phyloP scores from a whole-genome alignment of 768 basidiomycete genomes.

The Termitomyces sp. region DNA sequence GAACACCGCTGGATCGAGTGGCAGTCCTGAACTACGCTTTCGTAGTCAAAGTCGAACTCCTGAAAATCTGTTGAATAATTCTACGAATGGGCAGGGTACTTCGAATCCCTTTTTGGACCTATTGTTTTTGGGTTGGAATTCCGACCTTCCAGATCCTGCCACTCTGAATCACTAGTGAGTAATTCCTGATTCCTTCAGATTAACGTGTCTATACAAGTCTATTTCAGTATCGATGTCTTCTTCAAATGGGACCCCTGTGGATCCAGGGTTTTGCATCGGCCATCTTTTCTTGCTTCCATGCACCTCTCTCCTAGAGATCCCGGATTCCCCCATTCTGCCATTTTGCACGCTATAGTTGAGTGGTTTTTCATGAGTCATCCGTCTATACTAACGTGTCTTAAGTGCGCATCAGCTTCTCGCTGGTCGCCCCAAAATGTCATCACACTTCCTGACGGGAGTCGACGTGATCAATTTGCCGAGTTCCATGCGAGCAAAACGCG shows the following conservation, averaged over 20 bases:
- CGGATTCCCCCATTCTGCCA: slow-evolving; percentile 83
- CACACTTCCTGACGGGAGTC: slow-evolving; percentile 67
- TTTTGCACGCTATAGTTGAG: slow-evolving; percentile 86
- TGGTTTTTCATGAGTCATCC: neutral
- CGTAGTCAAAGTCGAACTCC: slow-evolving; percentile 50
- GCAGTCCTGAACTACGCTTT: slow-evolving; percentile 33
- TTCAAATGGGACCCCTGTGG: slow-evolving; percentile 88
- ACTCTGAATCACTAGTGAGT: slow-evolving; percentile 74
- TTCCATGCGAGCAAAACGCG: slow-evolving; percentile 86
- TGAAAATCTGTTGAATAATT: slow-evolving; percentile 32
- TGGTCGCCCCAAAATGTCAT: slow-evolving; percentile 73
- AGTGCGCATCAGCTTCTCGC: slow-evolving; percentile 83
- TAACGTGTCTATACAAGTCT: slow-evolving; percentile 4
- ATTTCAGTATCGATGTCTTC: slow-evolving; percentile 73
- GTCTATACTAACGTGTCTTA: slow-evolving; percentile 6
- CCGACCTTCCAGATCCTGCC: slow-evolving; percentile 75
- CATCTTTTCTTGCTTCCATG: slow-evolving; percentile 78
- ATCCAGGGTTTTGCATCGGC: slow-evolving; percentile 77
- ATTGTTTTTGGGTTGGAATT: slow-evolving; percentile 78
- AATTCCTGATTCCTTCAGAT: slow-evolving; percentile 1
- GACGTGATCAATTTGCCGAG: slow-evolving; percentile 84
- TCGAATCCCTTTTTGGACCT: slow-evolving; percentile 61
- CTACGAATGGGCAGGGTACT: slow-evolving; percentile 23
- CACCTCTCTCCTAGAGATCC: slow-evolving; percentile 76
- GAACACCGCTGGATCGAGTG: slow-evolving; percentile 32